Percentiles rank a stretch among this genome's conserved stretches.
phyloP scores from a whole-genome alignment of 768 basidiomycete genomes.

The Kwoniella pini region DNA sequence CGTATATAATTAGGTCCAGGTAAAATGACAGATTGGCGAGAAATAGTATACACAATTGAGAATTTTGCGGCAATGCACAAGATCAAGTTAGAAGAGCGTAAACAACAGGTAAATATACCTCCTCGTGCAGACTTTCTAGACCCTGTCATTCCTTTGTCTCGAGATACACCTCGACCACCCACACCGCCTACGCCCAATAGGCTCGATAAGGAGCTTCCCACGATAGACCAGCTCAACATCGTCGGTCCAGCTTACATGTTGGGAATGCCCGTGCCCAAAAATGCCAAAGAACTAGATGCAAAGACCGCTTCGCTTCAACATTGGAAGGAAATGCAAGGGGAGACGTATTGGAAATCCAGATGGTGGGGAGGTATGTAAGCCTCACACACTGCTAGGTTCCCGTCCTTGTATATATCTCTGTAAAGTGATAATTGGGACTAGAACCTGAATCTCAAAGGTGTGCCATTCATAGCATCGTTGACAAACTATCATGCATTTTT shows the following conservation, averaged over 20 bases:
- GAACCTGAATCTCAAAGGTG: too few relatives aligned
- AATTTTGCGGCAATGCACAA: constrained; percentile 28
- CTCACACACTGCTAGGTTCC: too few relatives aligned
- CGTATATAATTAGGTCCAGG: constrained; percentile 65
- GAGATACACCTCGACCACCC: constrained; percentile 1
- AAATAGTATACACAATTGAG: constrained; percentile 62
- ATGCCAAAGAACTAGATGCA: neutral
- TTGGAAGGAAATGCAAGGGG: constrained; percentile 8
- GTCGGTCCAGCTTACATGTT: neutral
- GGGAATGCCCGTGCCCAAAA: neutral
- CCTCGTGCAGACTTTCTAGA: too few relatives aligned
- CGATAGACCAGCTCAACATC: neutral
- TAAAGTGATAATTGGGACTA: too few relatives aligned
- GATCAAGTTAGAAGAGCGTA: neutral
- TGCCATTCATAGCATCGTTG: too few relatives aligned
- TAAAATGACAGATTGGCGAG: constrained; percentile 95
- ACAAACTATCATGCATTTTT: too few relatives aligned
- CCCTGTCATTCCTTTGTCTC: neutral
- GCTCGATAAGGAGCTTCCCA: neutral
- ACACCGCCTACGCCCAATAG: constrained; percentile 14
- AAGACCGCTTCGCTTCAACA: neutral
- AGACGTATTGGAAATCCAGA: constrained; percentile 3
- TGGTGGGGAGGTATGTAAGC: constrained; percentile 9
- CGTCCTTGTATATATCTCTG: too few relatives aligned
- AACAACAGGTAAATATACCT: too few relatives aligned